Conservation (phyloP, 495 filamentous ascomycete genomes). For the Penicillium odoratum region DNA sequence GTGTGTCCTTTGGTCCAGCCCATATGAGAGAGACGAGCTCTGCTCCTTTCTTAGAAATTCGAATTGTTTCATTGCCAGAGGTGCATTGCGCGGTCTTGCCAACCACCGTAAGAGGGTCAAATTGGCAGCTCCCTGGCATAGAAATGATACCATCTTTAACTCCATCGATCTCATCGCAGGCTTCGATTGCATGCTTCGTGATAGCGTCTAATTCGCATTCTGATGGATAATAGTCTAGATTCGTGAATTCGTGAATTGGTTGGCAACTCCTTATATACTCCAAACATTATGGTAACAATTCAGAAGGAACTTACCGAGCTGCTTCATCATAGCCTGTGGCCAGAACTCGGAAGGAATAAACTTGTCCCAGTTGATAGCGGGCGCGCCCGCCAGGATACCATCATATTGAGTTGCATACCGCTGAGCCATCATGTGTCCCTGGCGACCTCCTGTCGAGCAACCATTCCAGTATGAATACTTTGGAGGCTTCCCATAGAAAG, state of each 20-base stretch:
- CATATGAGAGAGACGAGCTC: not conserved
- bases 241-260: no score
- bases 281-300: no score
- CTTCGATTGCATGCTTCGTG: not conserved
- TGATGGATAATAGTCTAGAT: no score
- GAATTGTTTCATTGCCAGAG: no score
- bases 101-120: not conserved
- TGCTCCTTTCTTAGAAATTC: not conserved
- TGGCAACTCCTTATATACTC: no score
- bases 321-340: constrained; percentile 24
- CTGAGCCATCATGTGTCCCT: constrained; percentile 47
- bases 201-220: not conserved
- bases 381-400: constrained; percentile 59
- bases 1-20: not conserved
- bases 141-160: not conserved
- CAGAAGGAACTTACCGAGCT: not conserved
- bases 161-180: not conserved
- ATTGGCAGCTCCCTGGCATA: not conserved
- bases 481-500: constrained; percentile 15
- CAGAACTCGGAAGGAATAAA: constrained; percentile 26
- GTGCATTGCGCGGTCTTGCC: not conserved
- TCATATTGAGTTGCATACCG: constrained; percentile 52
- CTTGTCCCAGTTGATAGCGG: constrained; percentile 40
- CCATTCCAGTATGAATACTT: constrained; percentile 46
- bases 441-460: constrained; percentile 48